These are phyloP conservation scores for Aureobasidium sp. DNA, from an alignment of 2,329 filamentous ascomycete species.

Conservation along the genomic window DNA sequence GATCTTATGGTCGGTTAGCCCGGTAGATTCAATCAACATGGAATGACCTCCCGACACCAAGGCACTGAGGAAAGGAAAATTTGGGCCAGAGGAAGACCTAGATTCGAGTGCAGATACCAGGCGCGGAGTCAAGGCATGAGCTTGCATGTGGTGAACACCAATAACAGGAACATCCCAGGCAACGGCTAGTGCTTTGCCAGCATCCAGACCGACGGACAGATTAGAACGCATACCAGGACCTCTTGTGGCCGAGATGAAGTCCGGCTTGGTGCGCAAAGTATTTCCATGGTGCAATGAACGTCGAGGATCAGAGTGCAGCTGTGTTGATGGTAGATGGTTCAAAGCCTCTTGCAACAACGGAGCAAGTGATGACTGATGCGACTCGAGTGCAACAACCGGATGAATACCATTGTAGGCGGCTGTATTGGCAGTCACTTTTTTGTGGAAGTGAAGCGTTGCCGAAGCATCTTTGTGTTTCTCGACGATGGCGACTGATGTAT, in stretches of 20 bases:
- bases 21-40: slow-evolving; percentile 66
- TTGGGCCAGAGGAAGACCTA: slow-evolving; percentile 23
- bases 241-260: slow-evolving; percentile 82
- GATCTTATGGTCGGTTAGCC: slow-evolving; percentile 61
- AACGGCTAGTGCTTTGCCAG: slow-evolving; percentile 76
- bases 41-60: slow-evolving; percentile 92
- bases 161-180: slow-evolving; percentile 78
- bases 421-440: slow-evolving; percentile 75
- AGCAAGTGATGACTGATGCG: slow-evolving; percentile 65
- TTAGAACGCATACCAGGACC: slow-evolving; percentile 83
- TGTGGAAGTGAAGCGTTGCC: slow-evolving; percentile 54
- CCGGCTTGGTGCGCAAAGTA: slow-evolving; percentile 44
- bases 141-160: slow-evolving; percentile 95
- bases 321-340: slow-evolving; percentile 40
- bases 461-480: slow-evolving; percentile 35
- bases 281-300: background rate
- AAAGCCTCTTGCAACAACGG: slow-evolving; percentile 60
- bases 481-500: slow-evolving; percentile 81
- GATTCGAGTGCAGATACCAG: slow-evolving; percentile 56
- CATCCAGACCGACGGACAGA: slow-evolving; percentile 68
- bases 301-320: background rate
- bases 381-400: slow-evolving; percentile 64
- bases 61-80: slow-evolving; percentile 79
- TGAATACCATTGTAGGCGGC: slow-evolving; percentile 68
- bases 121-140: slow-evolving; percentile 81